Evolutionary conservation across 768 basidiomycete genomes (phyloP), one percentile per base, ranked within the genome.

Genomic region (Calocybe cyanea): DNA sequence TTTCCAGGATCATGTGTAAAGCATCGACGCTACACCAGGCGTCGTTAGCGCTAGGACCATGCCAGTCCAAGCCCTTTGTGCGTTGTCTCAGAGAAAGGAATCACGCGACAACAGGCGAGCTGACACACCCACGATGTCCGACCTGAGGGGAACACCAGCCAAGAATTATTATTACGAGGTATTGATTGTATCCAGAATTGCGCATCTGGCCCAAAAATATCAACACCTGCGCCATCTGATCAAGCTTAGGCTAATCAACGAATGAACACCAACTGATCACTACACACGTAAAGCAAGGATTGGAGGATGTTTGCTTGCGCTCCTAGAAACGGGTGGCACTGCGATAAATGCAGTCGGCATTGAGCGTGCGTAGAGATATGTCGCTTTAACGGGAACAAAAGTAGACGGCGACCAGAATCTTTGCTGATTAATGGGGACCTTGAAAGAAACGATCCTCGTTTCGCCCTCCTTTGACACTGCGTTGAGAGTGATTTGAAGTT

Each of bases 61-160:
- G 93, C 92, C 92, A 95, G 62, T 96, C 93, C 35, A 93, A 71
- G 1, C 92, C 92, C 88, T 90, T 41, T 13, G 23, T 24, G 14
- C 36, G 34, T 30, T 17, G 36, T 37, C 20, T 46, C 15, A 40
- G 31, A 43, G 17, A 19, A 45, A 3, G 17, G 25, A 19, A 40
- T 13, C 41, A 19, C 21, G 11, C 25, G 25, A 6, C 6, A 11
- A 37, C 28, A 34, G 17, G n/a, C 25, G 44, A 18, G 13, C 15
- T 21, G 8, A 38, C 65, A 38, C 59, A 85, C 87, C 92, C 92
- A 95, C 20, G 85, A 76, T 1, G 87, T 92, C 41, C 83, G 70
- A 0, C 93, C 92, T n/a, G 81, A 76, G 0, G 92, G 87, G n/a
- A 85, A 65, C 15, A 94, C 66, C 8, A 86, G 66, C 93, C 93